Conservation (phyloP, 331 rosid genomes). For the Cydonia oblonga region DNA sequence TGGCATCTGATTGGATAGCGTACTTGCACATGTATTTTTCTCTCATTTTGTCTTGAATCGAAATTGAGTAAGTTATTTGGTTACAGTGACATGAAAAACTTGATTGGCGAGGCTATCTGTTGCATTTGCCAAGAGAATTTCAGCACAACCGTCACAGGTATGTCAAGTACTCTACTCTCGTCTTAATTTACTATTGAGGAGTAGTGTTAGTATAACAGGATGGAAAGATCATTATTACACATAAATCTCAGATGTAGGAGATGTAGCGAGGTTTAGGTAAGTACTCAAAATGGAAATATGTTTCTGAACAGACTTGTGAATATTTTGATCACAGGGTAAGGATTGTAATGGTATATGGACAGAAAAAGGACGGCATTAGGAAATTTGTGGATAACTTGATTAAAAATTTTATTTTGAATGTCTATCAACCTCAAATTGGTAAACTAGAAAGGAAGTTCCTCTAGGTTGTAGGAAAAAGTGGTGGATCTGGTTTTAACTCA, state of each 20-base stretch:
- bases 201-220: background rate
- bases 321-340: background rate
- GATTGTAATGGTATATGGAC: background rate
- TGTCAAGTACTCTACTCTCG: background rate
- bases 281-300: background rate
- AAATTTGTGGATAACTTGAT: background rate
- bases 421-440: background rate
- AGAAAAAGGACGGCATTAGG: background rate
- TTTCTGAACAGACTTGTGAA: background rate
- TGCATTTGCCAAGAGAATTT: conserved; percentile 81
- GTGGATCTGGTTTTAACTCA: background rate
- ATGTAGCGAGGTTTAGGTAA: background rate
- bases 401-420: background rate
- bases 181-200: background rate
- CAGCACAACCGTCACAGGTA: conserved; percentile 74
- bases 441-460: background rate
- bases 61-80: conserved; percentile 10
- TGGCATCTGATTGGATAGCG: background rate
- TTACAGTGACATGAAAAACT: conserved; percentile 81
- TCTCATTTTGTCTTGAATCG: background rate
- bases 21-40: background rate
- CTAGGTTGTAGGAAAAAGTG: background rate
- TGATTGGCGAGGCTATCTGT: conserved; percentile 85
- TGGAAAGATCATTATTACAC: background rate
- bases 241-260: background rate